A percentile compares a stretch with the other conserved stretches of the same genome.
Conservation (phyloP, 2,329 filamentous ascomycete genomes). For the Cryphonectria radicalis region DNA sequence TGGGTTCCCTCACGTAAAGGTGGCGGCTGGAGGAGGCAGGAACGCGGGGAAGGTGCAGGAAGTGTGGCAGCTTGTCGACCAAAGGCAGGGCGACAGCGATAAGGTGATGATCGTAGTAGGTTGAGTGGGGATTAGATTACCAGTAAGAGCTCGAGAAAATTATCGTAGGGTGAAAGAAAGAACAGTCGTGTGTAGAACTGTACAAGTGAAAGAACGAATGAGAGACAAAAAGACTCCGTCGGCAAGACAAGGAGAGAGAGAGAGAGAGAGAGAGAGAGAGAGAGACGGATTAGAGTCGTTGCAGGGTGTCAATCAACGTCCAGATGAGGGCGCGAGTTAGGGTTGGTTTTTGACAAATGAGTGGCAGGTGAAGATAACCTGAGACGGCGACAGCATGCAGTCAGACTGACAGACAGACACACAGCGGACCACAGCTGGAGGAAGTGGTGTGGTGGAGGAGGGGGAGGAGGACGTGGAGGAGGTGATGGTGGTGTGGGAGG, state of each 20-base stretch:
- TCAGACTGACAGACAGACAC: background rate
- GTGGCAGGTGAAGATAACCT: slow-evolving; percentile 21
- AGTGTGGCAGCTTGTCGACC: slow-evolving; percentile 9
- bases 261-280: background rate
- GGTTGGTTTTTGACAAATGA: slow-evolving; percentile 16
- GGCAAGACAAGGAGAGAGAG: background rate
- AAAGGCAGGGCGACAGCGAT: slow-evolving; percentile 24
- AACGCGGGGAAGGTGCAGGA: slow-evolving; percentile 20
- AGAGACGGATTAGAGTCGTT: slow-evolving; percentile 8
- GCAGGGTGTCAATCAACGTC: slow-evolving; percentile 18
- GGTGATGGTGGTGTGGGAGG: background rate
- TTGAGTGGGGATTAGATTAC: slow-evolving; percentile 10
- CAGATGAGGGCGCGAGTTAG: slow-evolving; percentile 9
- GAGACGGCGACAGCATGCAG: slow-evolving; percentile 11
- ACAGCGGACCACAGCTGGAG: slow-evolving; percentile 3
- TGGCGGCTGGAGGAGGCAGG: slow-evolving; percentile 16
- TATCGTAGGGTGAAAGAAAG: background rate
- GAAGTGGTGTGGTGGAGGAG: slow-evolving; percentile 1
- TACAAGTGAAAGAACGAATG: slow-evolving; percentile 1
- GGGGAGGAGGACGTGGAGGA: background rate
- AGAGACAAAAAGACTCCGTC: background rate
- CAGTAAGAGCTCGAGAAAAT: slow-evolving; percentile 7
- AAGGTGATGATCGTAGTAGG: slow-evolving; percentile 1
- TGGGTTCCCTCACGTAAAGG: slow-evolving; percentile 21
- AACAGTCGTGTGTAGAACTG: background rate